A percentile compares a stretch with the other conserved stretches of the same genome.
These are phyloP conservation scores for Labyrinthula sp. DNA, from an alignment of 352 stramenopile genomes.

Conservation along the genomic window DNA sequence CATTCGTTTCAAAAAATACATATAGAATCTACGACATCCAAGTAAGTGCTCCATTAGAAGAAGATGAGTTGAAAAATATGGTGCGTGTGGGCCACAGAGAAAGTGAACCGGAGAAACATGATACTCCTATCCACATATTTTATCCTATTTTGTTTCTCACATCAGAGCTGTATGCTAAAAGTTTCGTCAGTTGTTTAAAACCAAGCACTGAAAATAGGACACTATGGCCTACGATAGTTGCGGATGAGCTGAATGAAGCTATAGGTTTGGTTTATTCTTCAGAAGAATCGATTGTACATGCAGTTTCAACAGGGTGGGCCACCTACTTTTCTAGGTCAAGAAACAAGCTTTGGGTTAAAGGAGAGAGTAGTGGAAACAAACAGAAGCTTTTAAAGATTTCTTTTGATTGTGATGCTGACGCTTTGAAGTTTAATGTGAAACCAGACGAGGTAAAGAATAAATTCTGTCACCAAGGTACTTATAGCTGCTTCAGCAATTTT, in stretches of 20 bases:
- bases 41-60: too few relatives aligned
- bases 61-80: too few relatives aligned
- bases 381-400: constrained; percentile 73
- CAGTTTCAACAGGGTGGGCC: constrained; percentile 56
- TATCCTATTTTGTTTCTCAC: too few relatives aligned
- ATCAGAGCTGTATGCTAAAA: too few relatives aligned
- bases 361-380: constrained; percentile 73
- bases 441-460: constrained; percentile 43
- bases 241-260: constrained; percentile 56
- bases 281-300: constrained; percentile 60
- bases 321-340: constrained; percentile 82
- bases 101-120: too few relatives aligned
- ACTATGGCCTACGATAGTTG: constrained; percentile 81
- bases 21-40: too few relatives aligned
- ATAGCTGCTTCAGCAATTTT: constrained; percentile 72
- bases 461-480: constrained; percentile 61
- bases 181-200: too few relatives aligned
- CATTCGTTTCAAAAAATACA: too few relatives aligned
- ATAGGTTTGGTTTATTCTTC: constrained; percentile 80
- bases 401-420: constrained; percentile 81
- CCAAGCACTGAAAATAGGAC: too few relatives aligned
- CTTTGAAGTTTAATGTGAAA: constrained; percentile 71
- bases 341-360: constrained; percentile 69
- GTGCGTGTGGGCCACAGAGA: too few relatives aligned
- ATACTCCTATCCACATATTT: too few relatives aligned